Percentiles rank a stretch among this genome's conserved stretches.
Evolutionary conservation across 2,329 filamentous ascomycete genomes (phyloP).

Genomic region (Purpureocillium takamizusanense): DNA sequence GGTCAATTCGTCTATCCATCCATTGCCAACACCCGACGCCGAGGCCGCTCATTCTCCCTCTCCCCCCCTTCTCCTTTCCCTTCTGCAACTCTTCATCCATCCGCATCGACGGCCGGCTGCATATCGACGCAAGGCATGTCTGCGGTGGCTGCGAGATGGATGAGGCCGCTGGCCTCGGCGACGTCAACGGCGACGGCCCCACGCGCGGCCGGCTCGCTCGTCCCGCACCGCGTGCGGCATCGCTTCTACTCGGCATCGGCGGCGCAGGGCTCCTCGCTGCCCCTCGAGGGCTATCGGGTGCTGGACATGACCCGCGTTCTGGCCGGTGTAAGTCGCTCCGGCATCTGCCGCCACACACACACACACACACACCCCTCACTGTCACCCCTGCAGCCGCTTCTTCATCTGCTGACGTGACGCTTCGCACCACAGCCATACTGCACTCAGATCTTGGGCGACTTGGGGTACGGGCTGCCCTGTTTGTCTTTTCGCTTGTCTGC

Average conservation of each 20-base stretch:
- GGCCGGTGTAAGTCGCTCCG: constrained; percentile 62
- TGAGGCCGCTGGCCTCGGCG: constrained; percentile 1
- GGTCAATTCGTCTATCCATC: too few relatives aligned
- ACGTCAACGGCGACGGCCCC: too few relatives aligned
- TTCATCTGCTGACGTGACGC: constrained; percentile 8
- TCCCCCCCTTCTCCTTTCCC: too few relatives aligned
- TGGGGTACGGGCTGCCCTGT: constrained; percentile 57
- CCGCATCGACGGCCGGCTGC: too few relatives aligned
- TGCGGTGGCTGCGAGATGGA: constrained; percentile 1
- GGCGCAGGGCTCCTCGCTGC: constrained; percentile 33
- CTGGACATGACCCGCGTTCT: constrained; percentile 95
- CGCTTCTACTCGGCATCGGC: constrained; percentile 9
- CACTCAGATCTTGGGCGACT: constrained; percentile 90
- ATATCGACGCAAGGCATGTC: too few relatives aligned
- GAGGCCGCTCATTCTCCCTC: too few relatives aligned
- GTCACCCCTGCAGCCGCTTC: too few relatives aligned
- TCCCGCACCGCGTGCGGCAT: not conserved
- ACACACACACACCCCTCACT: not conserved
- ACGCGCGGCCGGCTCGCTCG: not conserved
- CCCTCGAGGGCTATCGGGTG: constrained; percentile 78
- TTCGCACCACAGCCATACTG: constrained; percentile 69
- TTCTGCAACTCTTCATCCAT: too few relatives aligned
- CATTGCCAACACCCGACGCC: too few relatives aligned
- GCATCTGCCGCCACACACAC: not conserved
- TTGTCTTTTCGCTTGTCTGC: not conserved